A percentile compares a stretch with the other conserved stretches of the same genome.
Evolutionary conservation across 768 basidiomycete species (phyloP).

Genomic region (Russula griseocarnosa): DNA sequence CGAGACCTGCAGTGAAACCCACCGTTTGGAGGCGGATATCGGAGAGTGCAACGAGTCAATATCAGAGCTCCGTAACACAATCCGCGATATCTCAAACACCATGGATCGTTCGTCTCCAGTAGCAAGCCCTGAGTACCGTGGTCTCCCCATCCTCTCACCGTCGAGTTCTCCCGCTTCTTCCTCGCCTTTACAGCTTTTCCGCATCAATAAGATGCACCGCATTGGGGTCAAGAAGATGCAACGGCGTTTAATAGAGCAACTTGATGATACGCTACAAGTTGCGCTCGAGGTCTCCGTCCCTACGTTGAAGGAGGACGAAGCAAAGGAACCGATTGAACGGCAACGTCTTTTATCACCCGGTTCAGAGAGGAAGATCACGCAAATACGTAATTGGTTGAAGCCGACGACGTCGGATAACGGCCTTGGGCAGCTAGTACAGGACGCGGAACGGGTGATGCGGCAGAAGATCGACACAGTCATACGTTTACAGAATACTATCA

Average conservation of each 20-base stretch:
- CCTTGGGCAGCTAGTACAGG: constrained; percentile 74
- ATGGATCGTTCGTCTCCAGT: constrained; percentile 73
- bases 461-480: constrained; percentile 94
- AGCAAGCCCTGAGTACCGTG: constrained; percentile 74
- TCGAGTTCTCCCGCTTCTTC: constrained; percentile 66
- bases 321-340: constrained; percentile 86
- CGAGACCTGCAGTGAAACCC: constrained; percentile 96
- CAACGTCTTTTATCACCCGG: constrained; percentile 85
- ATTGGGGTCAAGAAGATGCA: constrained; percentile 79
- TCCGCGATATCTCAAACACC: constrained; percentile 69
- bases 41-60: constrained; percentile 91
- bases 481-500: constrained; percentile 94
- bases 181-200: constrained; percentile 74
- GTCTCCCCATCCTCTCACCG: constrained; percentile 77
- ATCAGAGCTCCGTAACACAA: constrained; percentile 77
- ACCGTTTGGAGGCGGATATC: constrained; percentile 94
- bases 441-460: constrained; percentile 84
- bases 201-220: constrained; percentile 66
- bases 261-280: constrained; percentile 79
- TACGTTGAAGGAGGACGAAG: constrained; percentile 85
- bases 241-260: constrained; percentile 74
- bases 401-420: constrained; percentile 84
- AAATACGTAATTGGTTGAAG: constrained; percentile 81
- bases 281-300: constrained; percentile 83
- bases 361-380: constrained; percentile 82